These are phyloP conservation scores for Penicillium vulpinum DNA, from an alignment of 2,329 filamentous ascomycete genomes.

Conservation along the genomic window DNA sequence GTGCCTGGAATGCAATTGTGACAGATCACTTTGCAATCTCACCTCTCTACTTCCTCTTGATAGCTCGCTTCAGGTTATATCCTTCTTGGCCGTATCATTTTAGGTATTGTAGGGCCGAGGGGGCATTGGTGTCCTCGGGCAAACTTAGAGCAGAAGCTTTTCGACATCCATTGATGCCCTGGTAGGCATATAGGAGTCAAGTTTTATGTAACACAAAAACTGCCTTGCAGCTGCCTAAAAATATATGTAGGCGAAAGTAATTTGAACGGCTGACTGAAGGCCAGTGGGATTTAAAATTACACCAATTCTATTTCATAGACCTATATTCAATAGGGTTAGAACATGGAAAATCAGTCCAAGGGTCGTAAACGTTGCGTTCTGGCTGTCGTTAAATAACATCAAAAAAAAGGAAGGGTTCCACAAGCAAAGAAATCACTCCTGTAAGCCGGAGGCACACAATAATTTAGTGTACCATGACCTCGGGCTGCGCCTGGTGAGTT, in stretches of 20 bases:
- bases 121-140: background rate
- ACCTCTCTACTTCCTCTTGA: background rate
- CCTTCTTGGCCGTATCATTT: background rate
- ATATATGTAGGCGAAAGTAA: background rate
- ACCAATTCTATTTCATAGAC: conserved; percentile 32
- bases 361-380: conserved; percentile 33
- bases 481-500: conserved; percentile 38
- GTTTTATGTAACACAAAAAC: background rate
- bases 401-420: conserved; percentile 13
- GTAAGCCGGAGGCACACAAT: background rate
- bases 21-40: background rate
- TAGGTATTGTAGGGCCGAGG: background rate
- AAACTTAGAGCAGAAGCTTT: background rate
- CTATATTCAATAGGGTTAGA: conserved; percentile 21
- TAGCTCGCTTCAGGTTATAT: background rate
- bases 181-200: too few species aligned
- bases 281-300: conserved; percentile 5
- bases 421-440: conserved; percentile 7
- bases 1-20: background rate
- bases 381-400: conserved; percentile 34
- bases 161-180: background rate
- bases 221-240: too few species aligned
- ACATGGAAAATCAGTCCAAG: conserved; percentile 17
- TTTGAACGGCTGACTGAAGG: background rate
- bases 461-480: conserved; percentile 50